Evolutionary conservation across 805 yeast genomes (phyloP).

Genomic region (Candida peoriensis): DNA sequence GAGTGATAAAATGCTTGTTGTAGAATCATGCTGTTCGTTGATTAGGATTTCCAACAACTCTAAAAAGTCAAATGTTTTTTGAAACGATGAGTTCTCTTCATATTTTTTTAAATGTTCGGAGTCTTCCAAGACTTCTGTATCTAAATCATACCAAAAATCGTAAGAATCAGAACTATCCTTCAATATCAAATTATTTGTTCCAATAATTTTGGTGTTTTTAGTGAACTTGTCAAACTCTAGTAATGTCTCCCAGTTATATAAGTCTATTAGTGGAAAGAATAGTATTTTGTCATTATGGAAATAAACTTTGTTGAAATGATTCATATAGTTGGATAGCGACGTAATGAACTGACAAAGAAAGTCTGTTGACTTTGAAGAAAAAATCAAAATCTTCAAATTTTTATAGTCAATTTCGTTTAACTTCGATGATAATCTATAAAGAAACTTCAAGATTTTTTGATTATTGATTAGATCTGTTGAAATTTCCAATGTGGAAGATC

Average conservation of each 20-base stretch:
- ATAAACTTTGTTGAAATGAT: conserved; percentile 36
- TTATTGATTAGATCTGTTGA: conserved; percentile 23
- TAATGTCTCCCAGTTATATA: conserved; percentile 47
- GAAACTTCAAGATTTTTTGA: conserved; percentile 22
- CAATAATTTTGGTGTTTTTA: conserved; percentile 41
- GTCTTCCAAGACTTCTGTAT: conserved; percentile 32
- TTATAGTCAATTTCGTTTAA: conserved; percentile 32
- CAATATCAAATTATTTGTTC: conserved; percentile 65
- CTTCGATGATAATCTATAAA: conserved; percentile 28
- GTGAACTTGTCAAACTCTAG: conserved; percentile 20
- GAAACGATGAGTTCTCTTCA: conserved; percentile 11
- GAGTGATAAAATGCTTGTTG: conserved; percentile 23
- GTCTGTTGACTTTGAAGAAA: conserved; percentile 34
- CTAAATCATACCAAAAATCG: conserved; percentile 62
- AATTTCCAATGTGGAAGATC: conserved; percentile 14
- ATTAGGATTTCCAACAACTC: conserved; percentile 9
- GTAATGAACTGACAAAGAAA: conserved; percentile 38
- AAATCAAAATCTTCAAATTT: conserved; percentile 37
- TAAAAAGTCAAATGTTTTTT: conserved; percentile 19
- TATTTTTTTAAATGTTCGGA: conserved; percentile 9
- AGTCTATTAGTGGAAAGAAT: conserved; percentile 57
- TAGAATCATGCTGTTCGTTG: conserved; percentile 24
- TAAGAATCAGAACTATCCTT: conserved; percentile 48
- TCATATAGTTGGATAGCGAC: conserved; percentile 34
- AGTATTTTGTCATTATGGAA: conserved; percentile 36